phyloP scores from a whole-genome alignment of 2,329 filamentous ascomycete genomes.

The Fusarium sp. region DNA sequence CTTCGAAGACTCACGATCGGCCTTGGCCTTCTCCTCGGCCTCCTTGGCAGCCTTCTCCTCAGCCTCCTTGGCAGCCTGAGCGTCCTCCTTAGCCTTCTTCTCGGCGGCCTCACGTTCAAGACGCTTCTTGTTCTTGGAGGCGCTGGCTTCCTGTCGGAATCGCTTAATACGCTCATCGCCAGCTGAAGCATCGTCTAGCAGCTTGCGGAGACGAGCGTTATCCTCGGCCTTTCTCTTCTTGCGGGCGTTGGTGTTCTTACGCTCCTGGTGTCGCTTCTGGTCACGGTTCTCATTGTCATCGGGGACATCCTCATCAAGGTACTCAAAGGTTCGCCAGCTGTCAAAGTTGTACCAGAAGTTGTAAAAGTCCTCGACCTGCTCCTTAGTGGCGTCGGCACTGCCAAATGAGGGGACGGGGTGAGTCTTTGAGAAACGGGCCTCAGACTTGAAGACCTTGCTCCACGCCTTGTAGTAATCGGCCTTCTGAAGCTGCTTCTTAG shows the following conservation, averaged over 20 bases:
- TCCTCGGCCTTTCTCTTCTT: constrained; percentile 99
- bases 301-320: constrained; percentile 97
- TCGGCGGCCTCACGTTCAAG: constrained; percentile 91
- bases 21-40: constrained; percentile 88
- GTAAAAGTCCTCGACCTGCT: constrained; percentile 95
- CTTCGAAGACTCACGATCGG: constrained; percentile 83
- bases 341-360: constrained; percentile 99
- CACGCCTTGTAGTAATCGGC: constrained; percentile 97
- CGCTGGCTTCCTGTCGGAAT: constrained; percentile 91
- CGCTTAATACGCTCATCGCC: constrained; percentile 96
- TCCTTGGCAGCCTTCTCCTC: constrained; percentile 84
- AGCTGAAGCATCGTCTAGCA: constrained; percentile 87
- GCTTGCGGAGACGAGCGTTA: constrained; percentile 86
- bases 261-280: constrained; percentile 97
- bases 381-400: constrained; percentile 83
- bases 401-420: constrained; percentile 91
- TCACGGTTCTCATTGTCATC: constrained; percentile 99
- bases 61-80: constrained; percentile 83
- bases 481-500: constrained; percentile 88
- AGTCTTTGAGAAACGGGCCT: constrained; percentile 90
- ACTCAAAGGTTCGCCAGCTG: constrained; percentile 97
- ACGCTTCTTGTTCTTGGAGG: constrained; percentile 95
- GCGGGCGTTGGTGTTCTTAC: constrained; percentile 96
- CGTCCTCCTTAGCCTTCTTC: constrained; percentile 87
- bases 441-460: constrained; percentile 88